Conservation (phyloP, 768 basidiomycete genomes). For the Boletus vermiculosoides region DNA sequence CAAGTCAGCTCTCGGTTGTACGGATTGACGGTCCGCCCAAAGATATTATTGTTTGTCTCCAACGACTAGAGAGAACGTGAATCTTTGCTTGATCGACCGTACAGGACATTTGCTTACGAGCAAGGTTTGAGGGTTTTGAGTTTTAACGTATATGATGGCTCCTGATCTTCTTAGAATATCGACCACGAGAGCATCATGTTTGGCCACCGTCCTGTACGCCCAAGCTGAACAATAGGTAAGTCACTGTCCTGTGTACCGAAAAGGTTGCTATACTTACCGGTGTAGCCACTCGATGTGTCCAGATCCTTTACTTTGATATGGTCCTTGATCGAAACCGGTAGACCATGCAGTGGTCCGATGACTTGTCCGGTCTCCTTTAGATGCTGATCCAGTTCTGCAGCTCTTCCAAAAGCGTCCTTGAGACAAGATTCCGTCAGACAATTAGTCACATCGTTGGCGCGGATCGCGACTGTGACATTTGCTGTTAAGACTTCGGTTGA, state of each 20-base stretch:
- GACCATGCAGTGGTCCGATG: slow-evolving; percentile 45
- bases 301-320: slow-evolving; percentile 46
- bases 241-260: background rate
- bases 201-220: slow-evolving; percentile 39
- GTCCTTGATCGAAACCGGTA: slow-evolving; percentile 48
- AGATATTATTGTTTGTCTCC: slow-evolving; percentile 51
- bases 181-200: slow-evolving; percentile 44
- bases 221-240: slow-evolving; percentile 33
- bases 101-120: slow-evolving; percentile 36
- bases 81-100: background rate
- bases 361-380: slow-evolving; percentile 44
- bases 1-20: slow-evolving; percentile 44
- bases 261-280: slow-evolving; percentile 10
- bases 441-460: slow-evolving; percentile 40
- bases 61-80: slow-evolving; percentile 38
- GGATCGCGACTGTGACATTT: slow-evolving; percentile 27
- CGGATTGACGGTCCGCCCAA: slow-evolving; percentile 71
- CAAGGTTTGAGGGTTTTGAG: slow-evolving; percentile 49
- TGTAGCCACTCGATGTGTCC: slow-evolving; percentile 39
- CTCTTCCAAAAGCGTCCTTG: slow-evolving; percentile 47
- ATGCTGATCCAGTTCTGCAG: slow-evolving; percentile 49
- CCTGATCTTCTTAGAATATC: slow-evolving; percentile 45
- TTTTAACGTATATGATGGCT: slow-evolving; percentile 46
- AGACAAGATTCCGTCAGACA: slow-evolving; percentile 61
- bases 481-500: slow-evolving; percentile 28